Evolutionary conservation across 345 rosid genomes (phyloP), one percentile per base, ranked within the genome.

Genomic region (Sonneratia caseolaris): DNA sequence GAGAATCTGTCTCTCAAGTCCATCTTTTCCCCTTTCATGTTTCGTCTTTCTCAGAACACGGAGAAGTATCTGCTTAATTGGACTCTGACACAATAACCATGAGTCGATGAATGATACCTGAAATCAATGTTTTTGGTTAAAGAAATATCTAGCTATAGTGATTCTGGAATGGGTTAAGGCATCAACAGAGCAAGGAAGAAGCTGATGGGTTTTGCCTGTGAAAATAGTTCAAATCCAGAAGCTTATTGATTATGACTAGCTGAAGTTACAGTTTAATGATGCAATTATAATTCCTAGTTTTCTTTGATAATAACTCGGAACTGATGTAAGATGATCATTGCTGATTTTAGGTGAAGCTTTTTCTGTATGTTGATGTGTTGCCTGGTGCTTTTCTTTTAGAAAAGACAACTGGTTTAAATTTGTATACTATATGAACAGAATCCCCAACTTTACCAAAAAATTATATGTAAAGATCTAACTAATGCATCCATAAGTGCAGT

Each of bases 41-140:
- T 68, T 72, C 27, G 91, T 80, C 74, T 92, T 92, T 78, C 80
- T 85, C 92, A 92, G 73, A 22, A 72, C 77, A 68, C 81, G 80
- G 37, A 95, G 97, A 76, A 95, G 89, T 73, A 95, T 66, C 67
- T 56, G 42, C 81, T 83, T 95, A 42, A 95, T 81, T 5, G 94
- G 97, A 27, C 59, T 67, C 71, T 78, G 71, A 45, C 94, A 82
- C 70, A 95, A 73, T 68, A 90, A 72, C 98, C 97, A 90, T 12
- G 88, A 81, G 80, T 95, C 99, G 75, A 92, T 87, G 56, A 92
- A 82, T 19, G 98, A 89, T 57, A 90, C 98, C 99, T 92, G 74
- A 6, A 81, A 68, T 51, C 36, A 4, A 12, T 6, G 22, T 42
- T 13, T 21, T 56, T 18, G 61, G 3, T 35, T 40, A 37, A 55